phyloP scores from a whole-genome alignment of 2,329 filamentous ascomycete species.

The Sphaerulina populicola region DNA sequence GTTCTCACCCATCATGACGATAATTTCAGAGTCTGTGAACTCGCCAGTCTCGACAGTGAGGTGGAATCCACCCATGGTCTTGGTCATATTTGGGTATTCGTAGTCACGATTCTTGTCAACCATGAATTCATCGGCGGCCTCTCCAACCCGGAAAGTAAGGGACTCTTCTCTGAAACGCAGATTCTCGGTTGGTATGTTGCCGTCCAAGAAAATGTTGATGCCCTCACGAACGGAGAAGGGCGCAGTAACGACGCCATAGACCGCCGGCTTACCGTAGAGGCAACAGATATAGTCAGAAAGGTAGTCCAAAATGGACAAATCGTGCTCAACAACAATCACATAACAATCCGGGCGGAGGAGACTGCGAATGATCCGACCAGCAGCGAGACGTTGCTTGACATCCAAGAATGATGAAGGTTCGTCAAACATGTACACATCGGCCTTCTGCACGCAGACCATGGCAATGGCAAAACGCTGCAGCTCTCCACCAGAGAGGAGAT shows the following conservation, averaged over 20 bases:
- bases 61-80: slow-evolving; percentile 83
- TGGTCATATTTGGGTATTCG: slow-evolving; percentile 81
- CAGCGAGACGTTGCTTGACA: slow-evolving; percentile 96
- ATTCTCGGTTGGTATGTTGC: slow-evolving; percentile 96
- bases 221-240: slow-evolving; percentile 94
- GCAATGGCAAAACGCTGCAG: slow-evolving; percentile 96
- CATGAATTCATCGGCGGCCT: slow-evolving; percentile 80
- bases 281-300: slow-evolving; percentile 98
- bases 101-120: slow-evolving; percentile 79
- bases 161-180: slow-evolving; percentile 96
- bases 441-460: slow-evolving; percentile 88
- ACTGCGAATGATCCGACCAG: slow-evolving; percentile 84
- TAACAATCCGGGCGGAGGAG: slow-evolving; percentile 85
- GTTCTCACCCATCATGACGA: slow-evolving; percentile 99
- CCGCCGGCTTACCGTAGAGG: slow-evolving; percentile 86
- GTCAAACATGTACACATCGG: slow-evolving; percentile 99
- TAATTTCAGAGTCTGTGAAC: slow-evolving; percentile 96
- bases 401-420: slow-evolving; percentile 98
- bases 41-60: slow-evolving; percentile 71
- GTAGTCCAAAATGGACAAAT: slow-evolving; percentile 96
- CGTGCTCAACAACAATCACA: slow-evolving; percentile 98
- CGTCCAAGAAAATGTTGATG: slow-evolving; percentile 98
- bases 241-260: slow-evolving; percentile 95
- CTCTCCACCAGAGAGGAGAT: slow-evolving; percentile 88
- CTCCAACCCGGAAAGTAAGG: slow-evolving; percentile 86